phyloP scores from a whole-genome alignment of 192 early-diverging fungal species.

The Thamnidium elegans region DNA sequence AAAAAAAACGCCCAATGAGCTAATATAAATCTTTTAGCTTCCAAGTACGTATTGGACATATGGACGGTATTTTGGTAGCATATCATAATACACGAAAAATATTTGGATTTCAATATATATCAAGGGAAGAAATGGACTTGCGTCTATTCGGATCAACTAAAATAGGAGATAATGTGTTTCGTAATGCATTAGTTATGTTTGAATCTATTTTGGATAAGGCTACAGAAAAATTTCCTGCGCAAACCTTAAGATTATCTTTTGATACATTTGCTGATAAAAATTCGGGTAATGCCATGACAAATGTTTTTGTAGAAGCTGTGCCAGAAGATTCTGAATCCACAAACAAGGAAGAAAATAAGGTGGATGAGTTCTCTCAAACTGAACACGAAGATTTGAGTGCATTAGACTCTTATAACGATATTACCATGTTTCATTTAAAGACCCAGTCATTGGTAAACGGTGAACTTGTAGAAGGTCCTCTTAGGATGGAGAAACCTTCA shows the following conservation, averaged over 20 bases:
- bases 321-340: slow-evolving; percentile 27
- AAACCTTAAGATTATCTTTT: slow-evolving; percentile 57
- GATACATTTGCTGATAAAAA: slow-evolving; percentile 23
- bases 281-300: slow-evolving; percentile 9
- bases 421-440: slow-evolving; percentile 40
- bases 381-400: not conserved
- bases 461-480: slow-evolving; percentile 30
- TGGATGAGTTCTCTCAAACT: not conserved
- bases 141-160: slow-evolving; percentile 67
- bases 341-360: slow-evolving; percentile 32
- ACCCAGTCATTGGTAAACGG: slow-evolving; percentile 44
- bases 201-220: slow-evolving; percentile 61
- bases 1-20: not conserved
- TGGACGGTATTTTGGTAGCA: slow-evolving; percentile 92
- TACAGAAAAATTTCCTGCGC: slow-evolving; percentile 54
- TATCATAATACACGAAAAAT: slow-evolving; percentile 89
- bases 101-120: slow-evolving; percentile 95
- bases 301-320: slow-evolving; percentile 55
- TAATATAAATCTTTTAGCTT: slow-evolving; percentile 55
- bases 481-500: slow-evolving; percentile 23
- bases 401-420: slow-evolving; percentile 22
- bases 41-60: slow-evolving; percentile 89
- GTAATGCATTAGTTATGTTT: slow-evolving; percentile 57
- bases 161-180: slow-evolving; percentile 74
- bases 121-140: slow-evolving; percentile 78